A percentile compares a stretch with the other conserved stretches of the same genome.
phyloP scores from a whole-genome alignment of 1,284 basidiomycete species.

The Megacollybia platyphylla region DNA sequence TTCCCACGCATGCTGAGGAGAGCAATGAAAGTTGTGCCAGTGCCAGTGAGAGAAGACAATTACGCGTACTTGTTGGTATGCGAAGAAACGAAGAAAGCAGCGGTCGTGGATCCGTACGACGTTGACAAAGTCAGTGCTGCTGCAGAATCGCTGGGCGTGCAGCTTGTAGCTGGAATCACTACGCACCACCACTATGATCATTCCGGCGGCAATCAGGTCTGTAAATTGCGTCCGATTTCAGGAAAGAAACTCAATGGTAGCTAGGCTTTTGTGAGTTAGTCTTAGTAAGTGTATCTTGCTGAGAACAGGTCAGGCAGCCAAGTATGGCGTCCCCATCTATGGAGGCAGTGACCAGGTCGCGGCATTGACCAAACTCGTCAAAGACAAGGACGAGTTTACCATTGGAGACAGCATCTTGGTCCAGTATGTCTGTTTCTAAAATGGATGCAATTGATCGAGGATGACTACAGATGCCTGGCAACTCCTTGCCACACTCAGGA shows the following conservation, averaged over 20 bases:
- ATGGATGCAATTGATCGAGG: conserved; percentile 1
- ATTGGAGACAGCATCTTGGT: conserved; percentile 62
- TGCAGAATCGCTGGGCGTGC: conserved; percentile 45
- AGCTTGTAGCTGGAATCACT: conserved; percentile 68
- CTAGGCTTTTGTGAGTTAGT: conserved; percentile 1
- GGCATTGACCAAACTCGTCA: conserved; percentile 61
- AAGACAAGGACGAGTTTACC: conserved; percentile 67
- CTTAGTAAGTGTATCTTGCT: neutral
- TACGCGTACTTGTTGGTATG: conserved; percentile 85
- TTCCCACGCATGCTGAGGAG: neutral
- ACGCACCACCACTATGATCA: conserved; percentile 91
- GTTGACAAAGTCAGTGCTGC: conserved; percentile 61
- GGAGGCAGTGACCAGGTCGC: conserved; percentile 71
- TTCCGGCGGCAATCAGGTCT: conserved; percentile 63
- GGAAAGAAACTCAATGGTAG: neutral
- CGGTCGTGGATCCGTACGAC: conserved; percentile 77
- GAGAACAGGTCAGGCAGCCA: conserved; percentile 27
- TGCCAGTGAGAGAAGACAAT: conserved; percentile 75
- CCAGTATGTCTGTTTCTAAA: conserved; percentile 29
- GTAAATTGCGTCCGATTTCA: neutral
- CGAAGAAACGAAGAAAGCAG: conserved; percentile 55
- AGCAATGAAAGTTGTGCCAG: conserved; percentile 60
- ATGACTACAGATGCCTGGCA: conserved; percentile 55
- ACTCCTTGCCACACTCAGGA: conserved; percentile 97
- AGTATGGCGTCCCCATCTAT: conserved; percentile 64